Base-by-base conservation (phyloP, 306 rosid species). In the Sophora flavescens region DNA sequence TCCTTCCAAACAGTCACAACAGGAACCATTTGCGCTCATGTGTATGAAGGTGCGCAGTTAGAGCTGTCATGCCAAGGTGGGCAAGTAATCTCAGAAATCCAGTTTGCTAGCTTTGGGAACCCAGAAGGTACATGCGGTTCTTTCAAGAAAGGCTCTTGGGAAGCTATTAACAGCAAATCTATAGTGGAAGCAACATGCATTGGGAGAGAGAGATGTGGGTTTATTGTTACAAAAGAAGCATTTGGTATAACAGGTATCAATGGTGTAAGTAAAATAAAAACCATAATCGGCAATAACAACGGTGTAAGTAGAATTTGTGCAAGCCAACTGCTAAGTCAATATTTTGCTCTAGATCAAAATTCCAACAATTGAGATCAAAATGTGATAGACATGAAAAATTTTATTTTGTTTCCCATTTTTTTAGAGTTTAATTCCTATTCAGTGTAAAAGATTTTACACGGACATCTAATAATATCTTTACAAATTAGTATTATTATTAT, bases 111-210 rank as follows among this genome's bases (percentile, higher is more conserved):
- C 26, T 51, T 51, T 15, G 57, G 57, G 15, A 51, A 7, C 57
- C 57, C 57, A 15, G 57, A 51, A 15, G 57, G 57, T 5, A 15
- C 4, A 22, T 51, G 57, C 15, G 57, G 57, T 6, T 51, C 57
- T 36, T 79, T 79, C 17, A 13, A 10, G n/a, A 52, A 38, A 13
- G 78, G 83, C 4, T 1, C 71, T 1, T 79, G 83, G 68, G 72
- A 79, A 22, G 61, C 63, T 28, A 3, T 7, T 1, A 9, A 45
- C 2, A 78, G 56, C 62, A 11, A 48, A 3, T 14, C 71, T 32
- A 9, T 36, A 3, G 76, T 78, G 51, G 54, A 69, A 60, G 59
- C 44, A 36, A 63, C 63, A 1, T 78, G 82, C 51, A 12, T 69
- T 22, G 76, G 70, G 1, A 78, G 59, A 11, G 39, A 38, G 22